A percentile compares a stretch with the other conserved stretches of the same genome.
Conservation (phyloP, 2,329 filamentous ascomycete genomes). For the Monosporascus cannonballus region DNA sequence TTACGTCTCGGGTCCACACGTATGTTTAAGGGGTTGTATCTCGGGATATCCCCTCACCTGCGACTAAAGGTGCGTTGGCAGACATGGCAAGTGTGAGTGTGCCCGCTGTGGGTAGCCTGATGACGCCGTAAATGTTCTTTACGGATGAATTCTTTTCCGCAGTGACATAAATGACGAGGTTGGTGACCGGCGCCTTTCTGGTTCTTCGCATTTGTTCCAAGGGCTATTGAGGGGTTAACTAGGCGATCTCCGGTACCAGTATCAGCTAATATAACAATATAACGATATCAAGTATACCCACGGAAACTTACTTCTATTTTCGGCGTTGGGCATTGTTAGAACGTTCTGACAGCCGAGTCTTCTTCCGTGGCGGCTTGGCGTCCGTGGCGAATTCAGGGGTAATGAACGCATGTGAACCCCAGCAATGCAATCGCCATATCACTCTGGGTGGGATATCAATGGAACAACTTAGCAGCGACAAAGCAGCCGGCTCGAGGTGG, state of each 20-base stretch:
- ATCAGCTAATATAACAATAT: neutral
- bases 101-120: constrained; percentile 1
- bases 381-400: too few species aligned
- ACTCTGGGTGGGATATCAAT: too few species aligned
- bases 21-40: neutral
- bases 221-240: neutral
- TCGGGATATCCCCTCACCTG: neutral
- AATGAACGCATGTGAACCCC: too few species aligned
- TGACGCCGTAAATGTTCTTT: constrained; percentile 5
- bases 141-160: constrained; percentile 1
- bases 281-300: too few species aligned
- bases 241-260: neutral
- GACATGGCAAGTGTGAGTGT: neutral
- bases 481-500: too few species aligned
- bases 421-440: too few species aligned
- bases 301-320: too few species aligned
- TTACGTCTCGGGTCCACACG: too few species aligned
- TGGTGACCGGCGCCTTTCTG: neutral
- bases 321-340: too few species aligned
- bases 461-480: too few species aligned
- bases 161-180: neutral
- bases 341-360: too few species aligned
- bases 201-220: neutral
- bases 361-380: too few species aligned
- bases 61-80: constrained; percentile 2